phyloP scores from a whole-genome alignment of 2,329 filamentous ascomycete species.

The Metarhizium robertsii region DNA sequence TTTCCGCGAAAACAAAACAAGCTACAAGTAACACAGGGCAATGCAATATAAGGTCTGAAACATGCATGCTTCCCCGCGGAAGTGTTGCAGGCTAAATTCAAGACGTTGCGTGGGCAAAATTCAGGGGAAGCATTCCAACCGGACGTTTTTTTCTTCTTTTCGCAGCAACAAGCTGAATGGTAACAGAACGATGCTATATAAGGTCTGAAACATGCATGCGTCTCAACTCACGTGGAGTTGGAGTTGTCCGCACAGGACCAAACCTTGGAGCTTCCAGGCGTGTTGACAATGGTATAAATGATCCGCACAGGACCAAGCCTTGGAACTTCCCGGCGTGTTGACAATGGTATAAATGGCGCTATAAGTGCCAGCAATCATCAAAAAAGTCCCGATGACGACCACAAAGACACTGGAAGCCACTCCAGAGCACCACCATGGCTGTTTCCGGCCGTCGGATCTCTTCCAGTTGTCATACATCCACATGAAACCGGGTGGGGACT shows the following conservation, averaged over 20 bases:
- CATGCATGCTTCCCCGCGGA: no score
- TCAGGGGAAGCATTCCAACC: no score
- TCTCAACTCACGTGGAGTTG: constrained; percentile 46
- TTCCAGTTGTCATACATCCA: constrained; percentile 15
- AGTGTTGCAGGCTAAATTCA: no score
- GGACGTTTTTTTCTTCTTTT: no score
- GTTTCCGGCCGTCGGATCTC: background rate
- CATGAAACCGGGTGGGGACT: constrained; percentile 13
- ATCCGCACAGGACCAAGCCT: constrained; percentile 30
- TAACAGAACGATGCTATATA: no score
- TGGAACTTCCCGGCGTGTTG: constrained; percentile 20
- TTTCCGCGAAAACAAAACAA: no score
- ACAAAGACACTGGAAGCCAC: constrained; percentile 8
- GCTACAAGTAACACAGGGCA: no score
- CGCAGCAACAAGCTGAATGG: no score
- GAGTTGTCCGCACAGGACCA: constrained; percentile 33
- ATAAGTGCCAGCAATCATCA: constrained; percentile 1
- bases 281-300: constrained; percentile 7
- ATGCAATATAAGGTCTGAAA: no score
- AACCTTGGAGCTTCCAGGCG: constrained; percentile 22
- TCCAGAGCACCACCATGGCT: constrained; percentile 5
- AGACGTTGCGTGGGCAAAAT: no score
- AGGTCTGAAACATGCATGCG: no score
- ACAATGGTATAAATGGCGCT: background rate
- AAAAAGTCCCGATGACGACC: background rate